These are phyloP conservation scores for Penicillium sclerotigenum DNA, from an alignment of 2,329 filamentous ascomycete genomes.

Conservation along the genomic window DNA sequence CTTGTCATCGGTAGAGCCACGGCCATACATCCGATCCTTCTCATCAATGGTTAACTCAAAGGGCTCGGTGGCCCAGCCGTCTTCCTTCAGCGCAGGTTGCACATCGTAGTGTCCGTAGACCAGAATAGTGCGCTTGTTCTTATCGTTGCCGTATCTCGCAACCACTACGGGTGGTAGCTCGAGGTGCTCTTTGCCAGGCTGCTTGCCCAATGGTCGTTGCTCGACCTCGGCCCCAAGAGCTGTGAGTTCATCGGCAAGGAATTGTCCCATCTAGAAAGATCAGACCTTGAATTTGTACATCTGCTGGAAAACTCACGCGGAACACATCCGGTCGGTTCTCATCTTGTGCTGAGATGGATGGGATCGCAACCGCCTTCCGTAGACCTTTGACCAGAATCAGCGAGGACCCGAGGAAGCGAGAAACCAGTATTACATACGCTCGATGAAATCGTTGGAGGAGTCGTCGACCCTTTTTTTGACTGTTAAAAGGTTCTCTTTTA, in stretches of 20 bases:
- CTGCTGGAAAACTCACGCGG: slow-evolving; percentile 49
- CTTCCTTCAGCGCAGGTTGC: slow-evolving; percentile 86
- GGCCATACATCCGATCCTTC: slow-evolving; percentile 92
- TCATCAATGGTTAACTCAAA: slow-evolving; percentile 85
- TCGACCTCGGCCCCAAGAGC: slow-evolving; percentile 82
- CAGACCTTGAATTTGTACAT: neutral
- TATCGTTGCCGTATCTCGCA: slow-evolving; percentile 86
- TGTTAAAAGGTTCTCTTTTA: neutral
- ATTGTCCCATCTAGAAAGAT: slow-evolving; percentile 73
- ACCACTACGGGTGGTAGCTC: slow-evolving; percentile 90
- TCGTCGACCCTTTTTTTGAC: slow-evolving; percentile 60
- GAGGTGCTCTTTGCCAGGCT: slow-evolving; percentile 85
- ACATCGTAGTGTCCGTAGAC: slow-evolving; percentile 99
- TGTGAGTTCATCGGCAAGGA: slow-evolving; percentile 78
- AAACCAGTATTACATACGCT: slow-evolving; percentile 52
- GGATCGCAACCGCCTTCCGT: slow-evolving; percentile 89
- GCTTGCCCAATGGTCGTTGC: slow-evolving; percentile 81
- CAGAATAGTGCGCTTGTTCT: slow-evolving; percentile 88
- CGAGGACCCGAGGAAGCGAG: neutral
- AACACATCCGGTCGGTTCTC: slow-evolving; percentile 86
- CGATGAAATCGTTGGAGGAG: slow-evolving; percentile 77
- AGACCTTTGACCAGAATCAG: slow-evolving; percentile 50
- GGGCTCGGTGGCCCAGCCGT: slow-evolving; percentile 94
- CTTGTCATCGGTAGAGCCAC: slow-evolving; percentile 96
- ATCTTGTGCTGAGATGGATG: slow-evolving; percentile 90